Conservation (phyloP, 306 rosid genomes). For the Quercus bicolor region DNA sequence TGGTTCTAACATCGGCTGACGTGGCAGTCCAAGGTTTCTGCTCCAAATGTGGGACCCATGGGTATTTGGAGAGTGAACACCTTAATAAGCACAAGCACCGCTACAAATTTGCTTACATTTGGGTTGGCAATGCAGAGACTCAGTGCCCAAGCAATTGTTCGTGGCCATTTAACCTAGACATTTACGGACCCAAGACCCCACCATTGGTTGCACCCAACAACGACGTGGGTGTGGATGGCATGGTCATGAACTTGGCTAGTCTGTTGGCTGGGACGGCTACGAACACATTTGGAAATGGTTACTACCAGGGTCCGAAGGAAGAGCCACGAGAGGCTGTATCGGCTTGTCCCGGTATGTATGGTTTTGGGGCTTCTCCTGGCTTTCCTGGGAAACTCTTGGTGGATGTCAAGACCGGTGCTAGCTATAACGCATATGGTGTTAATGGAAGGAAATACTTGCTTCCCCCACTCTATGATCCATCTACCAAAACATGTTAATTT, state of each 20-base stretch:
- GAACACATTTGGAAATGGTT: slow-evolving; percentile 76
- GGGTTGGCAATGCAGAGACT: slow-evolving; percentile 74
- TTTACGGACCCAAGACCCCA: slow-evolving; percentile 55
- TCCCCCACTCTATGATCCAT: slow-evolving; percentile 62
- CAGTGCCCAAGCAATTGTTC: slow-evolving; percentile 83
- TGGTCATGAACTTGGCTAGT: slow-evolving; percentile 59
- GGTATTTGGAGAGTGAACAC: too few relatives aligned
- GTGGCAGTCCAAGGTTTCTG: too few relatives aligned
- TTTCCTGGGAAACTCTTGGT: slow-evolving; percentile 53
- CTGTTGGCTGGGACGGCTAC: slow-evolving; percentile 75
- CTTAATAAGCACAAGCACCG: too few relatives aligned
- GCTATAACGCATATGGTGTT: slow-evolving; percentile 61
- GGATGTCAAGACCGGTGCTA: slow-evolving; percentile 54
- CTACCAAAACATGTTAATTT: slow-evolving; percentile 17
- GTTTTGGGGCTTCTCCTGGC: slow-evolving; percentile 68
- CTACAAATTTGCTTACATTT: slow-evolving; percentile 60
- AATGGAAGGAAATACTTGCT: slow-evolving; percentile 61
- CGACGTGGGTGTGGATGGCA: slow-evolving; percentile 67
- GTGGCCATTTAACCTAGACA: slow-evolving; percentile 69
- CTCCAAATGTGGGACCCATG: too few relatives aligned
- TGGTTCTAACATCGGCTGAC: too few relatives aligned
- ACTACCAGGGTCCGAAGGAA: slow-evolving; percentile 53
- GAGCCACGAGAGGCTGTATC: slow-evolving; percentile 70
- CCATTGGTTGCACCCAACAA: slow-evolving; percentile 63
- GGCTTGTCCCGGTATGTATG: slow-evolving; percentile 66